Evolutionary conservation across 305 asterid genomes (phyloP).

Genomic region (Ilex paraguariensis): DNA sequence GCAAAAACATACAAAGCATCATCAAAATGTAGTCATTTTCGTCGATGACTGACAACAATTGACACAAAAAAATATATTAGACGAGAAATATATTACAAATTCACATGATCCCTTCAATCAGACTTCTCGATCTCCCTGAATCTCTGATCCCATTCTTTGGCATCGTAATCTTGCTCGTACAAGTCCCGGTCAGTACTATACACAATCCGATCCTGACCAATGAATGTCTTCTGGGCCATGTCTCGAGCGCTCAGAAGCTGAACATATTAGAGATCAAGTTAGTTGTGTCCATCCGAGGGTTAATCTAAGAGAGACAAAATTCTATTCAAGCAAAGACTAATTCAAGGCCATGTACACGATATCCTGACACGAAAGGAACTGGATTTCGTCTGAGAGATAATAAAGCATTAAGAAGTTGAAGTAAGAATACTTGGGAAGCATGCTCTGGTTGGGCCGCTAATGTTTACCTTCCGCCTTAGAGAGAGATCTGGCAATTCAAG

Average conservation of each 20-base stretch:
- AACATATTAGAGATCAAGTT: neutral
- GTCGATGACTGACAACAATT: no score
- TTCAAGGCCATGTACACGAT: no score
- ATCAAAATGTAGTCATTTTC: no score
- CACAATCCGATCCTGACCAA: conserved; percentile 77
- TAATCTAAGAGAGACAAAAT: no score
- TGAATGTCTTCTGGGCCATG: conserved; percentile 85
- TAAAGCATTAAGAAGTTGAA: no score
- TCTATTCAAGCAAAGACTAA: no score
- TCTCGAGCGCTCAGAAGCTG: conserved; percentile 94
- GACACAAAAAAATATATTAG: neutral
- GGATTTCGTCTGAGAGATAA: no score
- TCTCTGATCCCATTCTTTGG: conserved; percentile 65
- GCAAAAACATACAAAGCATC: no score
- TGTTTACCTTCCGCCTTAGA: conserved; percentile 72
- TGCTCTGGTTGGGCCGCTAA: neutral
- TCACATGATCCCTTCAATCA: conserved; percentile 21
- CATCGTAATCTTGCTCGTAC: conserved; percentile 73
- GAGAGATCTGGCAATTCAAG: conserved; percentile 79
- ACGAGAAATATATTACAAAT: neutral
- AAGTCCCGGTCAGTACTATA: conserved; percentile 83
- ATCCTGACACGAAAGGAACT: no score
- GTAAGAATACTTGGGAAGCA: no score
- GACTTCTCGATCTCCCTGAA: conserved; percentile 69
- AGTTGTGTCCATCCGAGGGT: no score